phyloP scores from a whole-genome alignment of 169 alveolate genomes.

The Plasmodium gaboni region DNA sequence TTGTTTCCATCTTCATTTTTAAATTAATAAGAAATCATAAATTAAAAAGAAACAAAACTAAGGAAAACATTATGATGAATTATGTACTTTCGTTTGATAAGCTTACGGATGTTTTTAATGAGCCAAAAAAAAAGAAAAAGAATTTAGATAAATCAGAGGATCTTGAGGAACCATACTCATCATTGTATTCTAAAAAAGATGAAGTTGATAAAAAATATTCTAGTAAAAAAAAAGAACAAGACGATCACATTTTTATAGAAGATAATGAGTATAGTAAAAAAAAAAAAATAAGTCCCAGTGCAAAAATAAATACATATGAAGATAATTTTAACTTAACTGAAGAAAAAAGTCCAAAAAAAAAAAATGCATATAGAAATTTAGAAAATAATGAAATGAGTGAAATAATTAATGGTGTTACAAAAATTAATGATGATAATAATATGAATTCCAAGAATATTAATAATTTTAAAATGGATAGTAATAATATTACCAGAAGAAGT shows the following conservation, averaged over 20 bases:
- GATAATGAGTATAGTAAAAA: neutral
- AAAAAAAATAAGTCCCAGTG: neutral
- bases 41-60: neutral
- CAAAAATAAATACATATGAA: constrained; percentile 1
- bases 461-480: neutral
- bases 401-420: neutral
- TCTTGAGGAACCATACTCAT: neutral
- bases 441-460: neutral
- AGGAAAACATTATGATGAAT: neutral
- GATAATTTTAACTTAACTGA: neutral
- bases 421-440: neutral
- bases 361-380: too few relatives aligned
- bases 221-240: constrained; percentile 4
- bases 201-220: neutral
- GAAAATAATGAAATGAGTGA: neutral
- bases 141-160: neutral
- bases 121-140: constrained; percentile 11
- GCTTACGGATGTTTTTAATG: constrained; percentile 3
- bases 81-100: constrained; percentile 19
- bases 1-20: constrained; percentile 32
- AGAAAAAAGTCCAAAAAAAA: neutral
- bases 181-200: neutral
- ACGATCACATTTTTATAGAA: neutral
- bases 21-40: constrained; percentile 25
- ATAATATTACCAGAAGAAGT: constrained; percentile 1